Conservation (phyloP, 164 flowering plant species). For the Liquidambar formosana region DNA sequence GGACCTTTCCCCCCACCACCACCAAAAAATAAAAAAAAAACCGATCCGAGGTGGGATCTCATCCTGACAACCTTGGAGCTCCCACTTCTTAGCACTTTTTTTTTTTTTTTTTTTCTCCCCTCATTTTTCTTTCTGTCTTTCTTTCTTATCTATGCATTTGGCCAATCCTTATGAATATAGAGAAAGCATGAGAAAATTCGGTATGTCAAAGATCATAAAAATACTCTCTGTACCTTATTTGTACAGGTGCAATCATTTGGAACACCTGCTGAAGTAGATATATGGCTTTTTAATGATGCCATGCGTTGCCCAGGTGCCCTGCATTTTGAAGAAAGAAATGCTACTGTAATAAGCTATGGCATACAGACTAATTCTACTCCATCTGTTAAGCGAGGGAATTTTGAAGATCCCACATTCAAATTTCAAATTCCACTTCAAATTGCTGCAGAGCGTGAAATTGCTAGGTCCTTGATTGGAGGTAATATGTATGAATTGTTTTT, state of each 20-base stretch:
- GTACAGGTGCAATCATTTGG: slow-evolving; percentile 70
- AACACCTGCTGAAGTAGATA: slow-evolving; percentile 66
- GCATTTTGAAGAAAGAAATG: slow-evolving; percentile 72
- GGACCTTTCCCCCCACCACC: too few species aligned
- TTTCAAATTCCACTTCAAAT: slow-evolving; percentile 94
- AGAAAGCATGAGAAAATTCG: background rate
- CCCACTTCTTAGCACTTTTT: too few species aligned
- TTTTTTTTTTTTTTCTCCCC: too few species aligned
- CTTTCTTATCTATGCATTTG: too few species aligned
- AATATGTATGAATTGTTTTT: slow-evolving; percentile 1
- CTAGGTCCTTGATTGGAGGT: slow-evolving; percentile 86
- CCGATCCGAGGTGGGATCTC: too few species aligned
- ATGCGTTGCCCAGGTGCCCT: slow-evolving; percentile 83
- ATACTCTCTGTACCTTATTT: background rate
- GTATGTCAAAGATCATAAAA: background rate
- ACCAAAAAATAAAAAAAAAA: too few species aligned
- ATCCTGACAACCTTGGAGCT: too few species aligned
- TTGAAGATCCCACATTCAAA: slow-evolving; percentile 87
- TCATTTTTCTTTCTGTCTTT: background rate
- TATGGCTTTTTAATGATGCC: slow-evolving; percentile 72
- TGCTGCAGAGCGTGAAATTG: slow-evolving; percentile 97
- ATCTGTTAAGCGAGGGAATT: slow-evolving; percentile 49
- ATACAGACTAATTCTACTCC: slow-evolving; percentile 90
- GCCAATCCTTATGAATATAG: too few species aligned
- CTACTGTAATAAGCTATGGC: slow-evolving; percentile 86